phyloP scores from a whole-genome alignment of 345 rosid genomes.

The Combretum micranthum region DNA sequence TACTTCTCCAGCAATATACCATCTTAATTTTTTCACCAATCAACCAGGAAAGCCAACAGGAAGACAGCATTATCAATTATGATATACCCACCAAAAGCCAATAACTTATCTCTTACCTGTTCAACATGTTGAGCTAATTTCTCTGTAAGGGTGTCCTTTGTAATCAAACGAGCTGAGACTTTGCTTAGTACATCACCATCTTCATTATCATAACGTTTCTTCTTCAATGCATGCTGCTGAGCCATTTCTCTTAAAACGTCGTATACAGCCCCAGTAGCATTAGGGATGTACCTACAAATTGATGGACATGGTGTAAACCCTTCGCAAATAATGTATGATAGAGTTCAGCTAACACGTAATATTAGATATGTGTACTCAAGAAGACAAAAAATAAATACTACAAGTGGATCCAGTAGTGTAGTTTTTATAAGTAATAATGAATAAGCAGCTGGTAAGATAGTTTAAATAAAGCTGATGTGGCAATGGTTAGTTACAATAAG shows the following conservation, averaged over 20 bases:
- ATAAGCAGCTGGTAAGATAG: no score
- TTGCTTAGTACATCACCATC: constrained; percentile 50
- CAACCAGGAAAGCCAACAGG: no score
- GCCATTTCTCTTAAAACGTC: constrained; percentile 75
- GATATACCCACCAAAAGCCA: not conserved
- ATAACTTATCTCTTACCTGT: constrained; percentile 38
- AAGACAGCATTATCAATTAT: not conserved
- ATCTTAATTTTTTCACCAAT: no score
- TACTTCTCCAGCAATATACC: no score
- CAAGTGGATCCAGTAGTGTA: no score
- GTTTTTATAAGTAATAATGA: no score
- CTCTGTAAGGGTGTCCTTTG: constrained; percentile 61
- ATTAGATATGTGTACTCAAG: no score
- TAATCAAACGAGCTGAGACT: constrained; percentile 50
- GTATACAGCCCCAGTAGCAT: constrained; percentile 71
- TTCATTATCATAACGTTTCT: constrained; percentile 40
- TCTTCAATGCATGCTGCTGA: constrained; percentile 41
- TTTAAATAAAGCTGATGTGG: no score
- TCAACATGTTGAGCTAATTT: constrained; percentile 81
- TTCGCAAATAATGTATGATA: no score
- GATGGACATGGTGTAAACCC: not conserved
- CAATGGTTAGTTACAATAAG: no score
- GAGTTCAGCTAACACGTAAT: no score
- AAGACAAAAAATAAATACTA: no score
- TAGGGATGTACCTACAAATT: constrained; percentile 72